Base-by-base conservation (phyloP, 371 early-diverging fungal genomes). In the Mucor lusitanicus region DNA sequence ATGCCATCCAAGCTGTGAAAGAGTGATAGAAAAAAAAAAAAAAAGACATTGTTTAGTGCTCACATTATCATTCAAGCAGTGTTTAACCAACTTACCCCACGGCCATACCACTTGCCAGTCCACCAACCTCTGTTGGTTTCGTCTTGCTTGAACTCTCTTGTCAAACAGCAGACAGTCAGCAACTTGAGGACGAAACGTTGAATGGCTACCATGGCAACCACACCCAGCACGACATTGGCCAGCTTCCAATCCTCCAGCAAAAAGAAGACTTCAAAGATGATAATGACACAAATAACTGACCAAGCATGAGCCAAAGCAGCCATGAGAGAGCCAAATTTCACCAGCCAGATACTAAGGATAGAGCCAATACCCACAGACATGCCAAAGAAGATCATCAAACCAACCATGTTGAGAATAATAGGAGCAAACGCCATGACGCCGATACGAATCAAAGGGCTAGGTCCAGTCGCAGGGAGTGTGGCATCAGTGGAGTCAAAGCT, bases 111-210 rank as follows among this genome's bases (percentile, higher is more conserved):
- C 62, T 87, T 86, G 30, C 96, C 96, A 6, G 93, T 92, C 96
- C 95, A 95, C 95, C 95, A 94, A 9, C 94, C 95, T 39, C 87
- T 80, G 68, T 94, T 93, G 23, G 92, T 81, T 68, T 89, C 91
- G 72, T 91, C 92, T 71, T 93, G 90, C 62, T 89, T 89, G 77
- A 92, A 90, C 76, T 94, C 94, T 37, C 94, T 87, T 35, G 94
- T 90, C 55, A 95, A 75, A 65, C 91, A 89, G 40, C 91, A 65
- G 21, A 87, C 82, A 53, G 89, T 88, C 64, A 94, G 64, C 3
- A 91, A 55, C 44, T 89, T 88, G 73, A 94, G 86, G 13, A 91
- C 70, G 40, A 89, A 90, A 1, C 91, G 87, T 67, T 92, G 93
- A 17, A 93, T 81, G 55, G 83, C 83, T 19, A 82, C 68, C 63